These are phyloP conservation scores for Yamadazyma sp. DNA, from an alignment of 1,139 yeast species.

Conservation along the genomic window DNA sequence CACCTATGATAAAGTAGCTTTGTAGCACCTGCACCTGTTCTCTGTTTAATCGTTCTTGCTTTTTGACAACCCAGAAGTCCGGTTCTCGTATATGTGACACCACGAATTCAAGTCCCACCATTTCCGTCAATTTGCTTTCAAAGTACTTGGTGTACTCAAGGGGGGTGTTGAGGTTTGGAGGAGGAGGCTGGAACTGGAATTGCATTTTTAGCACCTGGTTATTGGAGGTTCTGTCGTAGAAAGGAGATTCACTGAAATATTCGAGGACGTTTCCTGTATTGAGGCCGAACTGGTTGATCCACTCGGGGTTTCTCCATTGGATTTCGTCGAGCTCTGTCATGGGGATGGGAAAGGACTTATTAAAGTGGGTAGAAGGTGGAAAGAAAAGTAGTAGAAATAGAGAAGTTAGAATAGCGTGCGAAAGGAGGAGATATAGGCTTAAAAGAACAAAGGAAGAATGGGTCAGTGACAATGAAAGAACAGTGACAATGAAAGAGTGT, in stretches of 20 bases:
- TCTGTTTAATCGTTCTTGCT: slow-evolving; percentile 65
- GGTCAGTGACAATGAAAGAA: too few relatives aligned
- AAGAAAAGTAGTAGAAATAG: too few relatives aligned
- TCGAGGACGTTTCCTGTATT: slow-evolving; percentile 89
- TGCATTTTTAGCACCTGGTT: slow-evolving; percentile 96
- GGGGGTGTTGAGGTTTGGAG: slow-evolving; percentile 29
- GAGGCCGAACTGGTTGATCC: slow-evolving; percentile 87
- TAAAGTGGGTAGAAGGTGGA: too few relatives aligned
- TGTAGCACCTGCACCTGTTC: slow-evolving; percentile 52
- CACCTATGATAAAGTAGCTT: slow-evolving; percentile 87
- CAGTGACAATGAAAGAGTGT: too few relatives aligned
- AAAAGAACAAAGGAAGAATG: too few relatives aligned
- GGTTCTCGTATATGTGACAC: slow-evolving; percentile 79
- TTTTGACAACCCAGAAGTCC: slow-evolving; percentile 86
- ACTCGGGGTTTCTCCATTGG: slow-evolving; percentile 97
- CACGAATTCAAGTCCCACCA: slow-evolving; percentile 85
- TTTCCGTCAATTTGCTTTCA: slow-evolving; percentile 61
- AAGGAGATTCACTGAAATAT: slow-evolving; percentile 90
- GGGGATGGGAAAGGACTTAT: not conserved
- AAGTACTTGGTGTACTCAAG: slow-evolving; percentile 38
- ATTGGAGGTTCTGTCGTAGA: slow-evolving; percentile 89
- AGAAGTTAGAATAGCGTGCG: too few relatives aligned
- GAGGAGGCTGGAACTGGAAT: slow-evolving; percentile 74
- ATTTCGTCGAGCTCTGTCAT: slow-evolving; percentile 66
- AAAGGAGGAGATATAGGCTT: too few relatives aligned